A percentile compares a stretch with the other conserved stretches of the same genome.
Evolutionary conservation across 768 basidiomycete species (phyloP).

Genomic region (Chalciporus piperatus): DNA sequence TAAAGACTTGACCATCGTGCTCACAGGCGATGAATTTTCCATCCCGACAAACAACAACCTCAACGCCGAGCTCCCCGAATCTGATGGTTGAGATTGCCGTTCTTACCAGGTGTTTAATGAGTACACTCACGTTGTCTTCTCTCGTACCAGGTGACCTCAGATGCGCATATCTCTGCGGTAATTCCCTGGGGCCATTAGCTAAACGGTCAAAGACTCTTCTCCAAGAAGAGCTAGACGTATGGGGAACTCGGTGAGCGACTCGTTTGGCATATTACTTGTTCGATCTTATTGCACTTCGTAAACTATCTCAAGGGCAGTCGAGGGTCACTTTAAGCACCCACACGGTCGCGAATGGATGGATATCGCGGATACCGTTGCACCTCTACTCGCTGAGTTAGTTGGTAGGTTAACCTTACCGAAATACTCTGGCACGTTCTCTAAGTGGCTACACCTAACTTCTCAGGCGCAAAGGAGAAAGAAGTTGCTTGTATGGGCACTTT

Average conservation of each 20-base stretch:
- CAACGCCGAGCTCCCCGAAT: conserved; percentile 37
- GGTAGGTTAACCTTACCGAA: conserved; percentile 47
- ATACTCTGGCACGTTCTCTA: conserved; percentile 4
- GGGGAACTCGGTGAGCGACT: conserved; percentile 63
- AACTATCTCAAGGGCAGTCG: conserved; percentile 59
- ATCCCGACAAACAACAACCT: conserved; percentile 54
- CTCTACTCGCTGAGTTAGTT: conserved; percentile 75
- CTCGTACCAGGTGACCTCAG: conserved; percentile 40
- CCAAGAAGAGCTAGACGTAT: conserved; percentile 79
- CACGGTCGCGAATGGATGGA: conserved; percentile 78
- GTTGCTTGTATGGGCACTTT: conserved; percentile 95
- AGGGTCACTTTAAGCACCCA: conserved; percentile 91
- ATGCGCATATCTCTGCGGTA: conserved; percentile 90
- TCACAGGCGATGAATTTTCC: conserved; percentile 53
- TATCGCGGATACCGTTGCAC: conserved; percentile 68
- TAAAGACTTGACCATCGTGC: conserved; percentile 25
- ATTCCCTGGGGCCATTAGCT: conserved; percentile 85
- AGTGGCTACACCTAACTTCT: conserved; percentile 22
- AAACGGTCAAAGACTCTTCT: conserved; percentile 71
- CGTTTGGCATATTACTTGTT: conserved; percentile 11
- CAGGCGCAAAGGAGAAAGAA: conserved; percentile 85
- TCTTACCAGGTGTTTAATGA: neutral
- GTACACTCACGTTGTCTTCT: conserved; percentile 13
- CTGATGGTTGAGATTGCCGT: conserved; percentile 37
- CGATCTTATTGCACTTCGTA: conserved; percentile 1